Conservation (phyloP, 2,329 filamentous ascomycete species). For the Aspergillus sp. region DNA sequence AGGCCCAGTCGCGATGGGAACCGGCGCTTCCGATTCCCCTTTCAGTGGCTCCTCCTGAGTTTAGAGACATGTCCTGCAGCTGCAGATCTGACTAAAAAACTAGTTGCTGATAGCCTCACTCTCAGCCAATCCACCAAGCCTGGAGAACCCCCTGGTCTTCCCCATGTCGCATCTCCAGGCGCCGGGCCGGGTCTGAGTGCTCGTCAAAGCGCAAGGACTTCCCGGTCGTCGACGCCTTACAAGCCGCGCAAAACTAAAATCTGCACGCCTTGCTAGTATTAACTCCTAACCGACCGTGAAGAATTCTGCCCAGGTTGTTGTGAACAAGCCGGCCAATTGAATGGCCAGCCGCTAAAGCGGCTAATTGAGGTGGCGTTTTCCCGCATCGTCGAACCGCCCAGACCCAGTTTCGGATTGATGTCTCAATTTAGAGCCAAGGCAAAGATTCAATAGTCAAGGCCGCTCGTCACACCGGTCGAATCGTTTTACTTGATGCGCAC, state of each 20-base stretch:
- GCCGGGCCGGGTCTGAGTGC: background rate
- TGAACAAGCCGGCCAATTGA: background rate
- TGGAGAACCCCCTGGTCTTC: background rate
- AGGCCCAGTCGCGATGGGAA: background rate
- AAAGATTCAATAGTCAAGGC: background rate
- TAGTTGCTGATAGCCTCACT: conserved; percentile 4
- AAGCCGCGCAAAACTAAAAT: background rate
- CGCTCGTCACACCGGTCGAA: no score
- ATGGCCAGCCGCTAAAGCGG: background rate
- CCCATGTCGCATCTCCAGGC: background rate
- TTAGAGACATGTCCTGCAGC: background rate
- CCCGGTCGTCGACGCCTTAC: background rate
- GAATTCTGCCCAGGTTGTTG: background rate
- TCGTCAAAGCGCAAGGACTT: no score
- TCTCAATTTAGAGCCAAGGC: background rate
- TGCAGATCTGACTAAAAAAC: no score
- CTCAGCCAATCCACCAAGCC: background rate
- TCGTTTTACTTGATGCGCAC: no score
- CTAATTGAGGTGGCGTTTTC: background rate
- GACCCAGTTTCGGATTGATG: background rate
- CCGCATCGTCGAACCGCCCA: background rate
- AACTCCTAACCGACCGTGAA: background rate
- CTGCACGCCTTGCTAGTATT: background rate
- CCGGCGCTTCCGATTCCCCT: background rate
- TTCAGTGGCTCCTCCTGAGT: background rate